These are phyloP conservation scores for Cercospora sesami DNA, from an alignment of 2,329 filamentous ascomycete genomes.

Conservation along the genomic window DNA sequence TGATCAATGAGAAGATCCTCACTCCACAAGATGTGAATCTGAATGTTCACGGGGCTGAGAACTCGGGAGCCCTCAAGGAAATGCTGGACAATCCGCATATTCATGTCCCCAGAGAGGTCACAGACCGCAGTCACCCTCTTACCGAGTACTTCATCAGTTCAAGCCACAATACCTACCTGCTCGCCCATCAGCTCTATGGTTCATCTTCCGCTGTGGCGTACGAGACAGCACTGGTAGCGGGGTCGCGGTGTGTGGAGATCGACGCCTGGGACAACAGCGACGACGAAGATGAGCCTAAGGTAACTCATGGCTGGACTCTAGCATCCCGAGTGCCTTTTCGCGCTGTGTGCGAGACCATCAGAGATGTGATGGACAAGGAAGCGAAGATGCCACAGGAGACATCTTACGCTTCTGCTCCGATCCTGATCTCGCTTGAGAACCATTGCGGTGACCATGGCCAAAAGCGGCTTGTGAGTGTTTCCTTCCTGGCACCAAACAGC, in stretches of 20 bases:
- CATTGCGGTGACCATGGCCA: constrained; percentile 64
- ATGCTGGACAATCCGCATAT: constrained; percentile 61
- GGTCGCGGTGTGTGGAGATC: constrained; percentile 70
- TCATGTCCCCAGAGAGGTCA: constrained; percentile 55
- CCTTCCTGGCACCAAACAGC: accelerated
- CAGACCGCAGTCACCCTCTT: constrained; percentile 60
- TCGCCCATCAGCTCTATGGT: constrained; percentile 69
- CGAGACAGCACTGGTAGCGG: constrained; percentile 60
- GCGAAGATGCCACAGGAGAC: constrained; percentile 47
- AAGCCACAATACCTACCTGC: constrained; percentile 71
- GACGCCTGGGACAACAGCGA: constrained; percentile 69
- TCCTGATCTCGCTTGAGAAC: constrained; percentile 67
- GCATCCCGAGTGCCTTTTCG: constrained; percentile 67
- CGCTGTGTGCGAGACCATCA: constrained; percentile 64
- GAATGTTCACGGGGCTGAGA: constrained; percentile 43
- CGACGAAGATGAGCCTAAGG: constrained; percentile 63
- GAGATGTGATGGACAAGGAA: constrained; percentile 62
- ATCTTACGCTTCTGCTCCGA: constrained; percentile 54
- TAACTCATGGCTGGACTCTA: constrained; percentile 69
- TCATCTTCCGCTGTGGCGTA: constrained; percentile 64
- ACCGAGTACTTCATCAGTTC: constrained; percentile 72
- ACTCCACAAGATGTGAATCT: constrained; percentile 51
- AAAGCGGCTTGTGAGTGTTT: constrained; percentile 36
- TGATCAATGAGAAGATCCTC: constrained; percentile 56
- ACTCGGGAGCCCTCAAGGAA: constrained; percentile 49